Evolutionary conservation across 331 rosid species (phyloP), one percentile per base, ranked within the genome.

Genomic region (Pyrus hybrid): DNA sequence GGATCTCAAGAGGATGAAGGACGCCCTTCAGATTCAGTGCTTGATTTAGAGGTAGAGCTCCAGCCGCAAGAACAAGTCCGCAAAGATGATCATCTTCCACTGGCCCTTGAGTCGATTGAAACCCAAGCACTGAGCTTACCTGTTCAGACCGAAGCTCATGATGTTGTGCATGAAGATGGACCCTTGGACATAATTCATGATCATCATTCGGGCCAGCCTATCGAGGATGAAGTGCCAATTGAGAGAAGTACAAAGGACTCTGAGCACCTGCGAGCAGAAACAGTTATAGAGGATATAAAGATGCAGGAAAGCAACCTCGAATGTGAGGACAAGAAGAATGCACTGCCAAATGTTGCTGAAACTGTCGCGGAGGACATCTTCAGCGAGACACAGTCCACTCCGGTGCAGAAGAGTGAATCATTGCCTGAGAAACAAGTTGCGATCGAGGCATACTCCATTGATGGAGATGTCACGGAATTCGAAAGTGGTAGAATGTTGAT

Each of bases 401-500:
- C 68, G 3, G 2, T 63, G 33, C 41, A 76, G 65, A 79, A 63
- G 47, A 35, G 5, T 13, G 83, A 67, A 47, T 4, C 51, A 14
- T 22, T 16, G 22, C 54, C 65, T 18, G 49, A 72, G 43, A 12
- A 70, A 10, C 69, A 70, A 5, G 37, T 20, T 1, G 12, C n/a
- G 7, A 57, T 25, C 37, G 63, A 29, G 57, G 37, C 26, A 1
- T 16, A 7, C 10, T 53, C 73, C 13, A 58, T 30, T n/a, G 72
- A 47, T 7, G 72, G 75, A 28, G 22, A 22, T 11, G 76, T 18
- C 13, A 32, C 10, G 18, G 68, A 63, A 7, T 5, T 33, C 4
- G 67, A 80, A 43, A 79, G 79, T 57, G 70, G 80, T 13, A n/a
- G 61, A 8, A 79, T 57, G 29, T 47, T 88, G 13, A 23, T 79